A percentile compares a stretch with the other conserved stretches of the same genome.
Conservation (phyloP, 2,329 filamentous ascomycete species). For the Colletotrichum sp. region DNA sequence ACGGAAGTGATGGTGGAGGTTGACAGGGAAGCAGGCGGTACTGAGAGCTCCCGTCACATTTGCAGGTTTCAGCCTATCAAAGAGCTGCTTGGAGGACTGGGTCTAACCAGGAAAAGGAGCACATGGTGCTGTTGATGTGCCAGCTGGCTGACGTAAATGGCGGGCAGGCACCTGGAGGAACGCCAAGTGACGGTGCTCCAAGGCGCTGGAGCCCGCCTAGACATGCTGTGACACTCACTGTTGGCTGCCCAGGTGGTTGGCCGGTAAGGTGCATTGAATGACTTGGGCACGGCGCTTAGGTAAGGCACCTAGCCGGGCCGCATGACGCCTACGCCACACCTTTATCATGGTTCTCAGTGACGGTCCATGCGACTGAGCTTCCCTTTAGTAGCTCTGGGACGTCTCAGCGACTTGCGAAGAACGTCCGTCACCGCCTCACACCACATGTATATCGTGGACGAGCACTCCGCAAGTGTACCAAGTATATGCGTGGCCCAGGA, state of each 20-base stretch:
- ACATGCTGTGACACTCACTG: background rate
- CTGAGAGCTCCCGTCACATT: constrained; percentile 22
- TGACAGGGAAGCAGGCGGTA: constrained; percentile 21
- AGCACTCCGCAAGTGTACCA: constrained; percentile 1
- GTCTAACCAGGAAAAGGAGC: constrained; percentile 13
- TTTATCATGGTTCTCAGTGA: background rate
- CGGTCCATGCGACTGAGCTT: background rate
- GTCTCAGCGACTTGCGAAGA: background rate
- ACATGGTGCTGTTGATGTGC: background rate
- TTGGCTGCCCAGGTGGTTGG: background rate
- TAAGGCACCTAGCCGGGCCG: background rate
- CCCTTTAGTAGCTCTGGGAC: background rate
- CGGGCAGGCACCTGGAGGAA: background rate
- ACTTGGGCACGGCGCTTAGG: background rate
- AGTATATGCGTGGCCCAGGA: background rate
- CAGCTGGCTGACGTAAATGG: constrained; percentile 16
- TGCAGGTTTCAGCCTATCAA: constrained; percentile 23
- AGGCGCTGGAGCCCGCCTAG: background rate
- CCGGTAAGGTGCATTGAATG: background rate
- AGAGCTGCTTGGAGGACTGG: constrained; percentile 1
- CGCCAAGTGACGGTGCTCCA: background rate
- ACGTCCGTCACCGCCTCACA: background rate
- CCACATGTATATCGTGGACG: background rate
- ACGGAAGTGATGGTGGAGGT: constrained; percentile 19
- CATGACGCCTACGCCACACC: constrained; percentile 8